phyloP scores from a whole-genome alignment of 2,329 filamentous ascomycete genomes.

The Pseudogymnoascus sp. region DNA sequence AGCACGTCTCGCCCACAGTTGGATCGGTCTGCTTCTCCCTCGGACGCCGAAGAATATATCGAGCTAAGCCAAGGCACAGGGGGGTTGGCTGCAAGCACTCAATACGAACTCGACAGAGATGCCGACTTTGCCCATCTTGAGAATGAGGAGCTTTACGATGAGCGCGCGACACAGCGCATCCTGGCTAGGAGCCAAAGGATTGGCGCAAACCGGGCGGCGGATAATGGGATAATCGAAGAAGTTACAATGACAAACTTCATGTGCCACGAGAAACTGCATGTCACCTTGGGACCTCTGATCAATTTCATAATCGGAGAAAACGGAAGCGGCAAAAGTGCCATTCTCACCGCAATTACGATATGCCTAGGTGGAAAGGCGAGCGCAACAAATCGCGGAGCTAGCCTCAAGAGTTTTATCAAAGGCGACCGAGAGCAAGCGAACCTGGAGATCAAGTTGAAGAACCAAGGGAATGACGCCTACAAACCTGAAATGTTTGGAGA shows the following conservation, averaged over 20 bases:
- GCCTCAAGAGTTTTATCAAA: constrained; percentile 84
- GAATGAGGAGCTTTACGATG: constrained; percentile 50
- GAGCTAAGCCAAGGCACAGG: constrained; percentile 11
- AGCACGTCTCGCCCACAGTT: neutral
- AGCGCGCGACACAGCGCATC: constrained; percentile 57
- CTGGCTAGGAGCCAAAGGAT: constrained; percentile 37
- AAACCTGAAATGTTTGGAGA: constrained; percentile 74
- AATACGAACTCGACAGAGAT: constrained; percentile 56
- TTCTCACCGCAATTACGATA: constrained; percentile 84
- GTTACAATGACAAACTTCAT: constrained; percentile 91
- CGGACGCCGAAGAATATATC: constrained; percentile 22
- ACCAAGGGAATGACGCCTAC: constrained; percentile 77
- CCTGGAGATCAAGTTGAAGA: constrained; percentile 82
- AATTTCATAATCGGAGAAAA: constrained; percentile 99
- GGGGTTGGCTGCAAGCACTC: constrained; percentile 36
- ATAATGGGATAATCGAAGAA: constrained; percentile 80
- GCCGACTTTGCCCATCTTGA: constrained; percentile 49
- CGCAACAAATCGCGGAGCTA: constrained; percentile 84
- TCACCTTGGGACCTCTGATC: constrained; percentile 84
- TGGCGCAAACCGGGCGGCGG: constrained; percentile 65
- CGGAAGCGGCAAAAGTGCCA: constrained; percentile 93
- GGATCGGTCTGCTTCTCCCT: constrained; percentile 12
- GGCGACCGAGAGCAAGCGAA: constrained; percentile 70
- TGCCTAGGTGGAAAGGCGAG: constrained; percentile 94
- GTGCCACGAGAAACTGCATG: constrained; percentile 78